Base-by-base conservation (phyloP, 2,329 filamentous ascomycete species). In the Trichoderma sp. region DNA sequence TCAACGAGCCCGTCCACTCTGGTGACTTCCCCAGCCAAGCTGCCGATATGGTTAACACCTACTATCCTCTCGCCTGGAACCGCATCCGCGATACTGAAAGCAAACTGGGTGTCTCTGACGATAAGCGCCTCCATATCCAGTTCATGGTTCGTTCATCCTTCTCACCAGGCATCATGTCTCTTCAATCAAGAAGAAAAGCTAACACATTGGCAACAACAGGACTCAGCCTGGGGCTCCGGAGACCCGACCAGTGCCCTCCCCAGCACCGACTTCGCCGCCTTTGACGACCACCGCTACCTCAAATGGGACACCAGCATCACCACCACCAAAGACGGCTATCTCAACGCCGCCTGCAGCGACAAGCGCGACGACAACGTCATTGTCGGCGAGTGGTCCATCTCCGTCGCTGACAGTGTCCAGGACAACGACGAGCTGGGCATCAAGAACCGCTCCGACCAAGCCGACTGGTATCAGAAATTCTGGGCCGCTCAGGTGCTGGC, bases 331-430 rank as follows among this genome's bases (percentile, higher is more conserved):
- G 77, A 79, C 2, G 81, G 79, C 8, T 89, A 89, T 71, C 80
- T 90, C 52, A 68, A 74, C 2, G 80, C 82, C 3, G 85, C 84
- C 1, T 89, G 88, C 78, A 79, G 73, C 13, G 81, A 82, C 68
- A 77, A 85, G 72, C 81, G 83, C 24, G 77, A 78, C 56, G 77
- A 77, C 29, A 79, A 82, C 73, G 81, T 83, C 16, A 80, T 89
- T 31, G 82, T 90, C 2, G 87, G 87, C 37, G 88, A 90, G 75
- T 90, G 86, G 83, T 84, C 83, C 53, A 75, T 90, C 8, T 82
- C 81, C 49, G 82, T 86, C 1, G 83, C 85, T 11, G 82, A 84
- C 70, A 75, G 83, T 21, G 77, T 86, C 8, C 79, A 88, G 74
- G 79, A 76, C 74, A 82, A 74, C 1, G 69, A 74, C 2, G 83